These are phyloP conservation scores for Fusarium illudens DNA, from an alignment of 2,329 filamentous ascomycete species.

Conservation along the genomic window DNA sequence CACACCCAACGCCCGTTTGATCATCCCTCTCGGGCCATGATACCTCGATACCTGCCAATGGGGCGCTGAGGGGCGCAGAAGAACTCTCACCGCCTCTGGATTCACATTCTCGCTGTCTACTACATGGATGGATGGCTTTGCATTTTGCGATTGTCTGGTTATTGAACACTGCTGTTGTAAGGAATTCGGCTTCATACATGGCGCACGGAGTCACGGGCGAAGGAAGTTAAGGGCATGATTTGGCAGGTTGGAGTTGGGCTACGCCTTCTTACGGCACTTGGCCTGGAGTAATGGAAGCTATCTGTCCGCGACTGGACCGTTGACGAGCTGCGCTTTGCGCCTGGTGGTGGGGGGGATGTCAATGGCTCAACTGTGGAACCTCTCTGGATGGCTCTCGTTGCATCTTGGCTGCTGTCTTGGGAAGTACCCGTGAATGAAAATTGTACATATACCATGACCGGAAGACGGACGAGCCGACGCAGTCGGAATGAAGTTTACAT, in stretches of 20 bases:
- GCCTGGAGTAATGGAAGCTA: conserved; percentile 40
- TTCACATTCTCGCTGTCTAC: conserved; percentile 43
- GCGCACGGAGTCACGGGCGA: conserved; percentile 54
- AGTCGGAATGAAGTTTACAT: conserved; percentile 44
- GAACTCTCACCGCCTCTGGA: conserved; percentile 34
- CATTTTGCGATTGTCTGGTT: conserved; percentile 44
- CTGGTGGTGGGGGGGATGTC: conserved; percentile 28
- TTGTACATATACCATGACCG: conserved; percentile 55
- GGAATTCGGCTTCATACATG: conserved; percentile 50
- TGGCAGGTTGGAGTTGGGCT: conserved; percentile 49
- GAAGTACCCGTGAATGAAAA: conserved; percentile 46
- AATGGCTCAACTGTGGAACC: conserved; percentile 28
- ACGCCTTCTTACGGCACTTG: conserved; percentile 36
- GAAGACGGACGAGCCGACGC: conserved; percentile 44
- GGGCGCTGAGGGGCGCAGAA: conserved; percentile 19
- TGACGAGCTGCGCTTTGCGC: conserved; percentile 41
- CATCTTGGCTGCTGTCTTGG: conserved; percentile 38
- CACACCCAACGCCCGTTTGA: conserved; percentile 39
- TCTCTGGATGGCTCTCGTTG: conserved; percentile 22
- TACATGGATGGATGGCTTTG: conserved; percentile 38
- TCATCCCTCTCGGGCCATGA: conserved; percentile 35
- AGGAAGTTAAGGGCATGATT: conserved; percentile 48
- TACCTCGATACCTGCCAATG: conserved; percentile 31
- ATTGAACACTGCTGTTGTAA: conserved; percentile 48
- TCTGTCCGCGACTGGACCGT: conserved; percentile 24